These are phyloP conservation scores for Stagonosporopsis rhizophila DNA, from an alignment of 2,329 filamentous ascomycete species.

Conservation along the genomic window DNA sequence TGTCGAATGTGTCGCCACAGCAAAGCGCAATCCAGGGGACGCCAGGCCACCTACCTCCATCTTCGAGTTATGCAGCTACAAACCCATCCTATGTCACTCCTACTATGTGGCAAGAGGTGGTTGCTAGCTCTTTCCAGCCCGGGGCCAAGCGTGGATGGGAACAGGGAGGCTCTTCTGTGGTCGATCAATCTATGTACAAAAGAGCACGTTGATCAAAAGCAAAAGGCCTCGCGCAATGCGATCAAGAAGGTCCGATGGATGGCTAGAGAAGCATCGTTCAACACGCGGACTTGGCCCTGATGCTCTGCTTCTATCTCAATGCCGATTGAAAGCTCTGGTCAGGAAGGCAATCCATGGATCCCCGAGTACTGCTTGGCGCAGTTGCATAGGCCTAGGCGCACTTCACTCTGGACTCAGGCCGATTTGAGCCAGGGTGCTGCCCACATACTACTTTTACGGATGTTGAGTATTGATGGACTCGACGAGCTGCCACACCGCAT, in stretches of 20 bases:
- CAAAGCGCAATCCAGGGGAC: slow-evolving; percentile 39
- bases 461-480: background rate
- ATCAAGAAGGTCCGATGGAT: background rate
- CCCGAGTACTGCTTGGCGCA: background rate
- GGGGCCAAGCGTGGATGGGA: slow-evolving; percentile 57
- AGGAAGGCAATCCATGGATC: background rate
- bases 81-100: slow-evolving; percentile 54
- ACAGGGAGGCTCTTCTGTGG: slow-evolving; percentile 45
- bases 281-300: background rate
- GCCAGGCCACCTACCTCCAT: slow-evolving; percentile 41
- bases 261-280: background rate
- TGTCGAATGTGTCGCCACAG: slow-evolving; percentile 47
- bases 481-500: background rate
- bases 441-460: background rate
- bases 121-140: slow-evolving; percentile 51
- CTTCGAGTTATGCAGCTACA: slow-evolving; percentile 44
- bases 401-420: background rate
- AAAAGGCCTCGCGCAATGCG: background rate
- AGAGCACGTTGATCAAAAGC: slow-evolving; percentile 37
- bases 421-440: background rate
- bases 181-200: slow-evolving; percentile 50
- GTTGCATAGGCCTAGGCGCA: background rate
- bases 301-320: background rate
- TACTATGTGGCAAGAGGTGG: slow-evolving; percentile 60
- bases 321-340: background rate